Evolutionary conservation across 192 early-diverging fungal species (phyloP).

Genomic region (Rhizoclosmatium globosum): DNA sequence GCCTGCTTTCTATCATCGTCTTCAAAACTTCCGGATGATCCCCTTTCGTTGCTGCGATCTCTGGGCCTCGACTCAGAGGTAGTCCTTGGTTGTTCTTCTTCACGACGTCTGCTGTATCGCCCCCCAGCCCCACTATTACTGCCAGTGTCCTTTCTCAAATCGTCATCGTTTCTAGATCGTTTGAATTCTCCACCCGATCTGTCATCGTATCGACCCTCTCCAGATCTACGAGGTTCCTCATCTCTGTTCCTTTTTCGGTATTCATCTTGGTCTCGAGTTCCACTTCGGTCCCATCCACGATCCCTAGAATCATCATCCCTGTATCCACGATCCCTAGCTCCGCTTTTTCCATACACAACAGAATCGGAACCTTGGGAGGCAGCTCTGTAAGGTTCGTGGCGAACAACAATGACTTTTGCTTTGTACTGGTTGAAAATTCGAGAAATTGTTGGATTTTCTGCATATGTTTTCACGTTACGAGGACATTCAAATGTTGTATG

Average conservation of each 20-base stretch:
- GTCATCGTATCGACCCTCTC: slow-evolving; percentile 13
- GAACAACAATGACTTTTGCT: slow-evolving; percentile 32
- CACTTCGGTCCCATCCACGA: slow-evolving; percentile 13
- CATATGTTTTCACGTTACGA: slow-evolving; percentile 13
- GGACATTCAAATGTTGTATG: slow-evolving; percentile 40
- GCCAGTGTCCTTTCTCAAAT: background rate
- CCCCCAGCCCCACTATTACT: slow-evolving; percentile 24
- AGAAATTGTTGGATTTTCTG: slow-evolving; percentile 17
- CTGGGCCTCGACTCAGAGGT: slow-evolving; percentile 5
- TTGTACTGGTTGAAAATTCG: slow-evolving; percentile 29
- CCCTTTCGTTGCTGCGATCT: slow-evolving; percentile 21
- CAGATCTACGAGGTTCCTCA: background rate
- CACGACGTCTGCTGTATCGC: slow-evolving; percentile 26
- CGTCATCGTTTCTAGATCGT: slow-evolving; percentile 22
- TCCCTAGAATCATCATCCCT: background rate
- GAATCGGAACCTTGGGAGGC: background rate
- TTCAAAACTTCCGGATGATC: slow-evolving; percentile 5
- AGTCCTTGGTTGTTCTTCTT: slow-evolving; percentile 6
- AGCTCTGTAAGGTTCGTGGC: slow-evolving; percentile 30
- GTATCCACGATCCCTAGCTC: background rate
- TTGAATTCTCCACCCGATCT: slow-evolving; percentile 16
- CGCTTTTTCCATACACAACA: background rate
- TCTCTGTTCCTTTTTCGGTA: slow-evolving; percentile 1
- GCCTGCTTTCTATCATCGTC: slow-evolving; percentile 27
- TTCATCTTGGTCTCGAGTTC: background rate